Evolutionary conservation across 108 stramenopile species (phyloP).

Genomic region (Cyclostephanos tholiformis): DNA sequence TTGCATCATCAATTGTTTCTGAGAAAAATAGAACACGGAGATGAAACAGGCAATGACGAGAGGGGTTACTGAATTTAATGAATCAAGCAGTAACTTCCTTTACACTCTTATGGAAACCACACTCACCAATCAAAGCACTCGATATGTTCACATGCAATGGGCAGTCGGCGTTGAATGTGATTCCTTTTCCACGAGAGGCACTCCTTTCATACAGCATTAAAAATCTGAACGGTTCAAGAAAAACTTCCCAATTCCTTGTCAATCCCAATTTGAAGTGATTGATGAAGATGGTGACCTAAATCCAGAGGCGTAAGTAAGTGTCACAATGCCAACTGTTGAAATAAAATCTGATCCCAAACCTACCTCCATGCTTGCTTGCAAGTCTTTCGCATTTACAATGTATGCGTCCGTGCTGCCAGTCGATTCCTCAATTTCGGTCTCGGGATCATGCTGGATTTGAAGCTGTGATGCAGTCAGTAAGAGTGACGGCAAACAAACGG

Average conservation of each 20-base stretch:
- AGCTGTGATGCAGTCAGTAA: slow-evolving; percentile 61
- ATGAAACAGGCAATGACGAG: not conserved
- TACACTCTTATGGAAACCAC: not conserved
- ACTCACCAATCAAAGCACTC: slow-evolving; percentile 68
- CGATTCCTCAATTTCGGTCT: slow-evolving; percentile 14
- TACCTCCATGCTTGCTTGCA: slow-evolving; percentile 35
- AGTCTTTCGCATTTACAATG: slow-evolving; percentile 17
- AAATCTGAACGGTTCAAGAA: slow-evolving; percentile 86
- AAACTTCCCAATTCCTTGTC: slow-evolving; percentile 92
- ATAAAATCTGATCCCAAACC: not conserved
- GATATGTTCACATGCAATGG: slow-evolving; percentile 89
- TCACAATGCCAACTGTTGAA: not conserved
- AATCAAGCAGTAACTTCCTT: no score
- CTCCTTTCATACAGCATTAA: slow-evolving; percentile 69
- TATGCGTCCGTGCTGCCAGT: not conserved
- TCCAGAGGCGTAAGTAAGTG: not conserved
- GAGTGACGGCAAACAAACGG: slow-evolving; percentile 52
- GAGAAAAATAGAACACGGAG: not conserved
- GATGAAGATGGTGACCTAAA: slow-evolving; percentile 59
- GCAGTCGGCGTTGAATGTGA: slow-evolving; percentile 67
- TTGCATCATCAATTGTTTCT: slow-evolving; percentile 77
- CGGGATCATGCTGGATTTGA: slow-evolving; percentile 19
- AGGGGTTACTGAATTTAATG: no score
- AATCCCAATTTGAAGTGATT: slow-evolving; percentile 94
- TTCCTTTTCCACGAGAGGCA: slow-evolving; percentile 63